These are phyloP conservation scores for Mycena sp. DNA, from an alignment of 1,284 basidiomycete genomes.

Conservation along the genomic window DNA sequence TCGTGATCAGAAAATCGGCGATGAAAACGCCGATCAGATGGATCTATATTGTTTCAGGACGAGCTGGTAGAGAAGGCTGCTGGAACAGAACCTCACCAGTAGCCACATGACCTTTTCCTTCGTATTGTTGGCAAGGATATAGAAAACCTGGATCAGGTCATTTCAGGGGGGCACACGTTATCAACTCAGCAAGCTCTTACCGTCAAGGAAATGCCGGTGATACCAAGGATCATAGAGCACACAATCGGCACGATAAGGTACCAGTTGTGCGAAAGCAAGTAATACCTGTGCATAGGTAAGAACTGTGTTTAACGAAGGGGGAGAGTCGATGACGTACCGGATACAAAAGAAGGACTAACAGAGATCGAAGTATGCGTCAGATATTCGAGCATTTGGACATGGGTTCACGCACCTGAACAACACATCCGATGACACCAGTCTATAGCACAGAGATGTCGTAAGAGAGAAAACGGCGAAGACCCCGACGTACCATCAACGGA, in stretches of 20 bases:
- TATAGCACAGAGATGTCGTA: background rate
- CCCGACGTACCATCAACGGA: conserved; percentile 12
- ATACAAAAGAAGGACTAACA: conserved; percentile 22
- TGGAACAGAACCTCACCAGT: background rate
- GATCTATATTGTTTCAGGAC: background rate
- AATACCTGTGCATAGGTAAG: conserved; percentile 11
- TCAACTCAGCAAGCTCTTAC: background rate
- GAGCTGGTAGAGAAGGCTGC: background rate
- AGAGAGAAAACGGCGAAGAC: background rate
- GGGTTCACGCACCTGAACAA: too few relatives aligned
- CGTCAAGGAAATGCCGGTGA: conserved; percentile 21
- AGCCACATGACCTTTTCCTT: conserved; percentile 26
- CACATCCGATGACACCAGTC: conserved; percentile 17
- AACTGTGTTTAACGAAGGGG: too few relatives aligned
- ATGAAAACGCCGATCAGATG: conserved; percentile 23
- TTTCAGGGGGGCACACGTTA: too few relatives aligned
- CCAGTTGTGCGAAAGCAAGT: conserved; percentile 20
- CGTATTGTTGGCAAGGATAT: conserved; percentile 13
- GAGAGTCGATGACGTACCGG: background rate
- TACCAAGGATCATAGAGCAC: conserved; percentile 15
- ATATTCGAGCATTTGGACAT: too few relatives aligned
- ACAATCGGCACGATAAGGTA: conserved; percentile 11
- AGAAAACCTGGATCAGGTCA: too few relatives aligned
- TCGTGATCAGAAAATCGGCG: conserved; percentile 20
- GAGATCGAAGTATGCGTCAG: too few relatives aligned